Evolutionary conservation across 345 rosid species (phyloP), one percentile per base, ranked within the genome.

Genomic region (Limnanthes douglasii): DNA sequence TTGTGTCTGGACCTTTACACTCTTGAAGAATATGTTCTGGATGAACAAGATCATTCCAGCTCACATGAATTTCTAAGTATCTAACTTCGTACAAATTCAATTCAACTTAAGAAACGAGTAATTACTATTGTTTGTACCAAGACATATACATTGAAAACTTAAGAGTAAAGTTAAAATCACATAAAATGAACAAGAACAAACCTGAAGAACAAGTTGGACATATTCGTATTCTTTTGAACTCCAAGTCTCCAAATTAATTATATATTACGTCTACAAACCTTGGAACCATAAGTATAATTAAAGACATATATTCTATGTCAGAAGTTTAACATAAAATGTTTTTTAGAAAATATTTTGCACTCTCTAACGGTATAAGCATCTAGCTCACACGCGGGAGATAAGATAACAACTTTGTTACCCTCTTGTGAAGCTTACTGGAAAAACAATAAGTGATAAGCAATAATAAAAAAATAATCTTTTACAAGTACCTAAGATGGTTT

Each of bases 321-420:
- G 64, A 39, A 77, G 50, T 46, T 66, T 84, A 30, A 77, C 61
- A 19, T 39, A 59, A 45, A 90, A 66, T 39, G 69, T 77, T 53
- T 53, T 59, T 68, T 66, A 7, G 94, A 76, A 70, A 90, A 60
- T 49, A 68, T 84, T 46, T 68, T 88, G 57, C 81, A 76, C 72
- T 88, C 95, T 56, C 95, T 74, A 28, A 73, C 63, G 15, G 95
- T 90, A 48, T 90, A 94, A 16, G 83, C 62, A 26, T 92, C 98
- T 41, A 84, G 65, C 52, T 90, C 98, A 19, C 93, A 67, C 4
- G 94, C 77, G 10, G 95, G 98, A 54, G 81, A 90, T 58, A 90
- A 53, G 35, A 90, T 79, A 49, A 79, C 67, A 25, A 79, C 86
- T 53, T 94, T 76, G 21, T 83, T 58, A 21, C 98, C 90, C 60